A percentile compares a stretch with the other conserved stretches of the same genome.
Conservation (phyloP, 2,329 filamentous ascomycete species). For the Metarhizium sp. region DNA sequence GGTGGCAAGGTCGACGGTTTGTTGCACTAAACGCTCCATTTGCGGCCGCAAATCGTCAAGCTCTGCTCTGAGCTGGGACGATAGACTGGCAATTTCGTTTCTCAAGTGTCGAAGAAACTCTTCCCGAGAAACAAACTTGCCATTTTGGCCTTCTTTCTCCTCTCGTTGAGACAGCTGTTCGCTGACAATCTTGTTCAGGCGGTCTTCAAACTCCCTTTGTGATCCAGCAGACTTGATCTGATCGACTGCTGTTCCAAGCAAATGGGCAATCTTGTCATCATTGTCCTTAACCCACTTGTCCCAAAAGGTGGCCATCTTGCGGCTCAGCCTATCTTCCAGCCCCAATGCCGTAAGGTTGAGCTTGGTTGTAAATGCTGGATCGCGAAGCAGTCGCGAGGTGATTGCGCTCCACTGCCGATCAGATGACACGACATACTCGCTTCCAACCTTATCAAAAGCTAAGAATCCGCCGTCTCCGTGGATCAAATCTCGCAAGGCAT, state of each 20-base stretch:
- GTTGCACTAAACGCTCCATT: conserved; percentile 22
- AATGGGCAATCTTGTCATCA: conserved; percentile 25
- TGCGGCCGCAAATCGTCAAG: conserved; percentile 26
- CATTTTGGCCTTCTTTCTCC: conserved; percentile 12
- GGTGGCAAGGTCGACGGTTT: conserved; percentile 19
- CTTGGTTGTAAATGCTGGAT: conserved; percentile 18
- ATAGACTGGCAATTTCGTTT: conserved; percentile 27
- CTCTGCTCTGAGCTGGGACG: conserved; percentile 29
- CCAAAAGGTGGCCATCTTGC: conserved; percentile 33
- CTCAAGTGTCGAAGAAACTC: conserved; percentile 38
- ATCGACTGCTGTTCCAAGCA: conserved; percentile 20
- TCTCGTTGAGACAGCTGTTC: conserved; percentile 24
- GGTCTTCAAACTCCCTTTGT: conserved; percentile 23
- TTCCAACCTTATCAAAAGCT: conserved; percentile 30
- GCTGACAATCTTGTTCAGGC: conserved; percentile 26
- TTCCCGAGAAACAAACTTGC: conserved; percentile 33
- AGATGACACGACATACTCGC: conserved; percentile 29
- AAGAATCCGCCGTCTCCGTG: conserved; percentile 37
- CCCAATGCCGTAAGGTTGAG: conserved; percentile 13
- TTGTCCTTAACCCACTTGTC: conserved; percentile 44
- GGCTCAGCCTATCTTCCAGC: conserved; percentile 17
- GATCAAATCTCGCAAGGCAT: conserved; percentile 49
- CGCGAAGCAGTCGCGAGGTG: conserved; percentile 28
- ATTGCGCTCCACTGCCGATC: conserved; percentile 39
- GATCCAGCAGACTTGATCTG: conserved; percentile 25